Percentiles rank a stretch among this genome's conserved stretches.
Evolutionary conservation across 2,329 filamentous ascomycete genomes (phyloP).

Genomic region (Penicillium sp.): DNA sequence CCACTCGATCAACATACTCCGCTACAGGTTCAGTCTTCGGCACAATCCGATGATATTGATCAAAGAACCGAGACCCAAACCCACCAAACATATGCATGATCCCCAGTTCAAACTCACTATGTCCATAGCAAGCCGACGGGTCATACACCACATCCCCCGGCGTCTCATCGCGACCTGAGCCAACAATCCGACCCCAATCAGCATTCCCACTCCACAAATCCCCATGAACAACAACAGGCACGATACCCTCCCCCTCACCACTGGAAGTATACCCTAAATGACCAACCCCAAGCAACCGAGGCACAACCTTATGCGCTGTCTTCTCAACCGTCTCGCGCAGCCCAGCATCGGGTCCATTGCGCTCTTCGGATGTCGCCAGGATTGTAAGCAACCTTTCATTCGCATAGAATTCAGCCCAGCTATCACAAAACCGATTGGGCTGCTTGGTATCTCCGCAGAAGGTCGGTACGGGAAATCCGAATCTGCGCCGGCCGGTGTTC

Average conservation of each 20-base stretch:
- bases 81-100: constrained; percentile 98
- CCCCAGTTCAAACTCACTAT: constrained; percentile 81
- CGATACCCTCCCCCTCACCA: constrained; percentile 47
- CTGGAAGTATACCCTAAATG: constrained; percentile 47
- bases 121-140: constrained; percentile 70
- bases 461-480: constrained; percentile 75
- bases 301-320: constrained; percentile 59
- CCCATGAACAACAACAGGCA: constrained; percentile 77
- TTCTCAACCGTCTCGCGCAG: constrained; percentile 56
- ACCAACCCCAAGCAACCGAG: constrained; percentile 61
- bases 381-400: constrained; percentile 64
- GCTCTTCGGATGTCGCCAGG: constrained; percentile 47
- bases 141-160: constrained; percentile 74
- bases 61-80: constrained; percentile 62
- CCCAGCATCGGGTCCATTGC: constrained; percentile 57
- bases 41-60: constrained; percentile 65
- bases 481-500: constrained; percentile 44
- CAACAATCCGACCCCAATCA: constrained; percentile 54
- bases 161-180: constrained; percentile 34
- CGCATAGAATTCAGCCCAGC: constrained; percentile 81
- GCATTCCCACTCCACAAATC: constrained; percentile 92
- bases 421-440: constrained; percentile 62
- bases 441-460: constrained; percentile 81
- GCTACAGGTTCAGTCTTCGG: constrained; percentile 69
- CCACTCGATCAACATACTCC: constrained; percentile 77